Evolutionary conservation across 345 rosid genomes (phyloP), one percentile per base, ranked within the genome.

Genomic region (Aquilaria malaccensis): DNA sequence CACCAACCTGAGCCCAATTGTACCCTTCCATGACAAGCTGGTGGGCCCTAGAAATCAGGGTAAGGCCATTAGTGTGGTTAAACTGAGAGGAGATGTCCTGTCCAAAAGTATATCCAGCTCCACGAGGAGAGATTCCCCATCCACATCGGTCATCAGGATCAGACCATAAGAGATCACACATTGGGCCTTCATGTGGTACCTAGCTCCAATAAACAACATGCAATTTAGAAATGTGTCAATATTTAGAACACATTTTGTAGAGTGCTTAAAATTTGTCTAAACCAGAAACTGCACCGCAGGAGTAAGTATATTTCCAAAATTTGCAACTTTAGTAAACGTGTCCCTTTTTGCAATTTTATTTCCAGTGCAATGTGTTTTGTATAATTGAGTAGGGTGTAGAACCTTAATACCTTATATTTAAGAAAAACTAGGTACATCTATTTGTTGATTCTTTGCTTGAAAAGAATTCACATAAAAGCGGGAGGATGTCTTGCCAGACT

Each of bases 11-110:
- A 50, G 85, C 74, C 96, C 96, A 88, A 70, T 88, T 88, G 67
- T 70, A 88, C 61, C 96, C 96, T 72, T 88, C 96, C 96, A 88
- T 88, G 62, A 88, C 93, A 70, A 88, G 93, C 67, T 85, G 90
- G 76, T 88, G 96, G 58, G 96, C 96, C 69, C 96, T 79, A 45
- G 96, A 85, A 59, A 88, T 85, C 69, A 88, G 83, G 59, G 67
- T 74, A 50, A 88, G 89, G 46, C 88, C 92, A 66, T 88, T 88
- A 33, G 85, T 85, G 67, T 85, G 90, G 62, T 88, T 88, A 79
- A 88, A 85, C 55, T 83, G 85, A 31, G 75, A 56, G 41, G 93
- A 87, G 5, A 88, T 83, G 64, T 88, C 95, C 59, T 87, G 95
- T 37, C 82, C 83, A 59, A 80, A 80, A n/a, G 80, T 80, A 69